A percentile compares a stretch with the other conserved stretches of the same genome.
phyloP scores from a whole-genome alignment of 2,329 filamentous ascomycete species.

The Remersonia thermophila region DNA sequence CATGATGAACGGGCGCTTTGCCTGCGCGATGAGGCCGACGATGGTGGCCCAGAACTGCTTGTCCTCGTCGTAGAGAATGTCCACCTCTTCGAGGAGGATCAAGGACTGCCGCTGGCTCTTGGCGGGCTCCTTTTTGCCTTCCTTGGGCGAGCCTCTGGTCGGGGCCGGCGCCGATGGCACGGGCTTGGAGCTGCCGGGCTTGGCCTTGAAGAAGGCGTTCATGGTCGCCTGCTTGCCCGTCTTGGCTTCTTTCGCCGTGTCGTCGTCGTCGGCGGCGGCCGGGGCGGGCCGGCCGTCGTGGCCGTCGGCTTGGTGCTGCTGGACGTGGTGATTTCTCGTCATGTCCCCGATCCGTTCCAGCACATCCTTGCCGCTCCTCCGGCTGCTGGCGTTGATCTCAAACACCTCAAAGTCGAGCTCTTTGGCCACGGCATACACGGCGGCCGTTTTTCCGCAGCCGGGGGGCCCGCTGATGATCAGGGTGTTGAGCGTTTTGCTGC shows the following conservation, averaged over 20 bases:
- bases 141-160: slow-evolving; percentile 8
- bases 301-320: slow-evolving; percentile 29
- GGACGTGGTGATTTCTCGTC: slow-evolving; percentile 86
- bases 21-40: slow-evolving; percentile 63
- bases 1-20: slow-evolving; percentile 84
- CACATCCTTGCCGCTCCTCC: slow-evolving; percentile 79
- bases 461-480: slow-evolving; percentile 82
- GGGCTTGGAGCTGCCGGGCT: slow-evolving; percentile 19
- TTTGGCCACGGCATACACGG: slow-evolving; percentile 81
- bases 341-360: slow-evolving; percentile 90
- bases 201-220: slow-evolving; percentile 65
- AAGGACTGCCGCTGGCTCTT: slow-evolving; percentile 78
- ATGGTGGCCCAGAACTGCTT: slow-evolving; percentile 88
- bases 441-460: slow-evolving; percentile 86
- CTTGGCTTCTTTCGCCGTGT: slow-evolving; percentile 44
- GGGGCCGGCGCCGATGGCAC: slow-evolving; percentile 20
- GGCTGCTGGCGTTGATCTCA: slow-evolving; percentile 76
- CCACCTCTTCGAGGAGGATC: slow-evolving; percentile 87
- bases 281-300: slow-evolving; percentile 21
- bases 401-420: slow-evolving; percentile 91
- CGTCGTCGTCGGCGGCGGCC: slow-evolving; percentile 29
- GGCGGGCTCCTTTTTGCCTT: slow-evolving; percentile 21
- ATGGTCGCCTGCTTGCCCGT: slow-evolving; percentile 67
- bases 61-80: slow-evolving; percentile 89
- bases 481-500: slow-evolving; percentile 51